Evolutionary conservation across 2,329 filamentous ascomycete species (phyloP), one percentile per base, ranked within the genome.

Genomic region (Orbilia javanica): DNA sequence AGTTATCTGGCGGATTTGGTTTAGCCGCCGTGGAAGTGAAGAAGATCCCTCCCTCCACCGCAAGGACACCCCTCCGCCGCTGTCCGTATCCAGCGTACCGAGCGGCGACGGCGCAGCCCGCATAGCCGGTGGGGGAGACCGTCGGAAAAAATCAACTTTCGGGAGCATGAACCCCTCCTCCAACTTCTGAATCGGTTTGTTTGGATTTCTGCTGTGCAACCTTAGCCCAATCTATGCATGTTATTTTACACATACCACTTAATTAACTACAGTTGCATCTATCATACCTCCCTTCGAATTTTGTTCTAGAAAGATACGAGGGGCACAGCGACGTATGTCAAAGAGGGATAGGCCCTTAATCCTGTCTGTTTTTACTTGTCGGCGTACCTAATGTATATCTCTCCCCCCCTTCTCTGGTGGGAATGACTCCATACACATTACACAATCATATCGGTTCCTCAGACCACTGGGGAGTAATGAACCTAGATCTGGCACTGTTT

Each of bases 1-100:
- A 25, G 65, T 79, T 27, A 44, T 74, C 10, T 79, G 75, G 75
- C 68, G 75, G n/a, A 73, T 79, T 66, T 79, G 75, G 75, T 73
- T 73, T 20, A 67, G 62, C 13, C 75, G 69, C 5, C 60, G 75
- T 25, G 65, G 52, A 27, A 25, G 36, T 15, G 73, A 77, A n/a
- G 74, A 70, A 18, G 57, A 65, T 3, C 65, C 8, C 36, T 46
- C 65, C 1, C 29, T 62, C 18, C 48, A 60, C 7, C 57, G 34
- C 22, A 78, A 78, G 29, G 31, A 53, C 18, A 42, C 50, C 2
- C 25, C 44, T 7, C 67, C 60, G 1, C 29, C 39, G 13, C 25
- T 68, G 18, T 68, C 67, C 8, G 60, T 55, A 22, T 64, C 67
- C 1, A 68, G 67, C 20, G 57, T 67, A 25, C 67, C 70, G 25